phyloP scores from a whole-genome alignment of 1,139 yeast genomes.

The Pichia sp. region DNA sequence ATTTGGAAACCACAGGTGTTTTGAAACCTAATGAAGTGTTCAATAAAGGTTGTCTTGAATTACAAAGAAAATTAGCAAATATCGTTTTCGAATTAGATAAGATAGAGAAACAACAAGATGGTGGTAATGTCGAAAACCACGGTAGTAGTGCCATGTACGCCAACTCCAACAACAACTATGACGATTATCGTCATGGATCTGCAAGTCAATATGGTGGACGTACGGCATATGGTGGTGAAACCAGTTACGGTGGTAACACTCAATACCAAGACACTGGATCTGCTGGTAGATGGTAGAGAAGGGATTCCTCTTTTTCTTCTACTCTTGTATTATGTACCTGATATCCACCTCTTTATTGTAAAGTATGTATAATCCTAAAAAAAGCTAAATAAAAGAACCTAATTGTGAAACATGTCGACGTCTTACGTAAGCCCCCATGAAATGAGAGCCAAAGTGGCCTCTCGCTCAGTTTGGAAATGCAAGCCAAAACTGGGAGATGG shows the following conservation, averaged over 20 bases:
- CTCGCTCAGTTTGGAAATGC: no score
- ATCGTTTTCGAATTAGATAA: conserved; percentile 79
- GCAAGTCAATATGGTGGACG: conserved; percentile 11
- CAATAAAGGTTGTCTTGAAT: conserved; percentile 73
- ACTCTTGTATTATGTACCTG: no score
- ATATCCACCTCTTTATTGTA: no score
- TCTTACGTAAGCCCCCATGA: not conserved
- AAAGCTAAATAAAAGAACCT: no score
- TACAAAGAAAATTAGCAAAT: conserved; percentile 90
- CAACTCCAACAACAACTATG: not conserved
- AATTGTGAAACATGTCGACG: no score
- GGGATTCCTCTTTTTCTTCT: no score
- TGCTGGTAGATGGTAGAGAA: conserved; percentile 37
- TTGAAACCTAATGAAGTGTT: conserved; percentile 90
- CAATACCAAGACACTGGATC: conserved; percentile 27
- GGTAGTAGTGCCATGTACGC: conserved; percentile 25
- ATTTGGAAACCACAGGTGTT: conserved; percentile 90
- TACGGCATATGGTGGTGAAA: conserved; percentile 20
- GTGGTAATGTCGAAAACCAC: not conserved
- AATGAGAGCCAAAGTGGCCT: not conserved
- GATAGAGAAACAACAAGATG: conserved; percentile 36
- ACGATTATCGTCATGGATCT: not conserved
- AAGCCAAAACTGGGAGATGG: no score
- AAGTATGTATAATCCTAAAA: no score
- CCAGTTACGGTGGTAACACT: conserved; percentile 29